Evolutionary conservation across 495 filamentous ascomycete genomes (phyloP), one percentile per base, ranked within the genome.

Genomic region (Achaetomiella virescens): DNA sequence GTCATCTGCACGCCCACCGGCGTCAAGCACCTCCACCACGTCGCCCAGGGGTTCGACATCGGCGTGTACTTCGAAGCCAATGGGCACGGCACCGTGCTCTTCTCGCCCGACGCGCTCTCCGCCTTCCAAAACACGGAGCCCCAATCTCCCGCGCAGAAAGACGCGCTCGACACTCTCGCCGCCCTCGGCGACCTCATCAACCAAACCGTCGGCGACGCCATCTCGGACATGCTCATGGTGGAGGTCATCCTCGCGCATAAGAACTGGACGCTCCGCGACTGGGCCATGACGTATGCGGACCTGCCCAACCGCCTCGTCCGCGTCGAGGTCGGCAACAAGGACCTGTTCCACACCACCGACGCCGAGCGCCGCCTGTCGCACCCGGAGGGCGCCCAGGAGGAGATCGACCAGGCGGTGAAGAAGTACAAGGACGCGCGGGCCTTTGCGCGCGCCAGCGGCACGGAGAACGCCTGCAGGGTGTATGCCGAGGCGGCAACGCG

Each of bases 21-120:
- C 64, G 95, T 98, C 42, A 98, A 98, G 77, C 85, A 95, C 68
- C 86, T 98, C 38, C 93, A 98, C 73, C 95, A 97, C 66, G 93
- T 89, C 15, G 93, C 93, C 27, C 81, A 87, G 51, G 86, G 85
- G 21, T 95, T 90, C 62, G 95, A 97, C 65, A 84, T 96, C 48
- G 93, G 93, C 40, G 90, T 97, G 50, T 98, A 98, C 72, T 98
- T 98, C 64, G 93, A 98, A 72, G 93, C 93, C 47, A 98, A 98
- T 65, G 93, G 93, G 46, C 93, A 98, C 70, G 93, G 93, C 51
- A 98, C 93, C 22, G 89, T 97, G 22, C 83, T 96, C 37, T 98
- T 98, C 79, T 95, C 90, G 2, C 82, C 84, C 35, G 79, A 83
- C 43, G 91, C 93, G 0, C 67, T 92, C 10, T 85, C 85, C 61